Base-by-base conservation (phyloP, 1,284 basidiomycete species). In the Ustilago xerochloae region DNA sequence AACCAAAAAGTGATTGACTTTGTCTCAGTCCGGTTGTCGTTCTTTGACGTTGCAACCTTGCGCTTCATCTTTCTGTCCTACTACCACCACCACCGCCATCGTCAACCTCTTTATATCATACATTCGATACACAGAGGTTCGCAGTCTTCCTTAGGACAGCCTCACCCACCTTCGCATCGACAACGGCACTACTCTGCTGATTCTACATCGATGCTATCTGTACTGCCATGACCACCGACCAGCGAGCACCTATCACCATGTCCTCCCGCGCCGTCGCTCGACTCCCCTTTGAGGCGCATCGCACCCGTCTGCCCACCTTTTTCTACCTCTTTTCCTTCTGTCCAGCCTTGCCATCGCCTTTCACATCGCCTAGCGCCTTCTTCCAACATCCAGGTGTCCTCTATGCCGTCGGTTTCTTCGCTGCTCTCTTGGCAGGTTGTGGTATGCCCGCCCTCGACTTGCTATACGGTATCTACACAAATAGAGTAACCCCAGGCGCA, bases 381-480 rank as follows among this genome's bases (percentile, higher is more conserved):
- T 26, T 75, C 12, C 22, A 28, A 39, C 81, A 84, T 48, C 81
- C 80, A 22, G 60, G 60, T 29, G 64, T 77, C 7, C 68, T 81
- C 26, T 83, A 81, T 43, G 41, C 54, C 15, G 35, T 79, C 26
- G 82, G 81, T 20, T 60, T 78, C 35, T 12, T 74, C 13, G 50
- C 62, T 26, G 78, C 82, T 2, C 38, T 83, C 9, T 12, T 72
- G 32, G 67, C 79, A 8, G 81, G 79, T 20, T 65, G 58, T 16
- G 60, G 62, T 41, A 78, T 82, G 45, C 67, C 77, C 20, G 43
- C 64, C 3, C 70, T 84, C 49, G 82, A 84, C 54, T 43, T 84
- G 13, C 54, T 83, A 20, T 84, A 82, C 56, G 82, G 82, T 41
- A 49, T 66, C 51, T 84, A 79, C 77, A 73, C 79, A 9, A 71